phyloP scores from a whole-genome alignment of 805 yeast species.

The Teunomyces lycoperdinae region DNA sequence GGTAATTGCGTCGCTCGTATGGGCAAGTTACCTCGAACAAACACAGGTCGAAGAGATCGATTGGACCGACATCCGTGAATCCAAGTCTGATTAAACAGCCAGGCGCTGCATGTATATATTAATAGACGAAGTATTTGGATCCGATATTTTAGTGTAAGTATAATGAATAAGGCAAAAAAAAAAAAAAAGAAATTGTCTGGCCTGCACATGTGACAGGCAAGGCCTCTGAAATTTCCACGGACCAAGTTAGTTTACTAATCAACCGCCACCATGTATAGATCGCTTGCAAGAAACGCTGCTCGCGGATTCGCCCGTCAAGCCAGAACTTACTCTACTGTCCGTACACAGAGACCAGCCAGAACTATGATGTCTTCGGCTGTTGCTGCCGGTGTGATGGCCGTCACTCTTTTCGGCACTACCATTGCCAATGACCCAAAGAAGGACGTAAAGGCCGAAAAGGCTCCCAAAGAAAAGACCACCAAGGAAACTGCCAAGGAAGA shows the following conservation, averaged over 20 bases:
- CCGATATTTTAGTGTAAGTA: no score
- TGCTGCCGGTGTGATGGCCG: background rate
- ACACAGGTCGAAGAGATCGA: constrained; percentile 7
- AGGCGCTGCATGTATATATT: background rate
- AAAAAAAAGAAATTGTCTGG: background rate
- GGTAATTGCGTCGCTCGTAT: constrained; percentile 25
- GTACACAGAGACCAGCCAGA: background rate
- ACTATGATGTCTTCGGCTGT: background rate
- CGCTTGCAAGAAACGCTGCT: constrained; percentile 12
- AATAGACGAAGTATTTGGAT: background rate
- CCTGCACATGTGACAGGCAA: background rate
- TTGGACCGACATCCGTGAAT: constrained; percentile 19
- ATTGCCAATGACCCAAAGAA: constrained; percentile 2
- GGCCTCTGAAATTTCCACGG: background rate
- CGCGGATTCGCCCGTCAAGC: constrained; percentile 6
- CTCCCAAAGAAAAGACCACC: background rate
- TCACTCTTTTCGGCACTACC: background rate
- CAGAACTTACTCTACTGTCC: background rate
- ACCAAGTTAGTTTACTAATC: background rate
- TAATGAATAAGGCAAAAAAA: background rate
- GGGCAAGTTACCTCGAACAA: constrained; percentile 21
- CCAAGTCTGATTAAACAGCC: constrained; percentile 10
- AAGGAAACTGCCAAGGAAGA: constrained; percentile 1
- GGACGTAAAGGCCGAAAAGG: constrained; percentile 7
- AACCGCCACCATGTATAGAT: constrained; percentile 18